These are phyloP conservation scores for Phascolomyces articulosus DNA, from an alignment of 371 early-diverging fungal species.

Conservation along the genomic window DNA sequence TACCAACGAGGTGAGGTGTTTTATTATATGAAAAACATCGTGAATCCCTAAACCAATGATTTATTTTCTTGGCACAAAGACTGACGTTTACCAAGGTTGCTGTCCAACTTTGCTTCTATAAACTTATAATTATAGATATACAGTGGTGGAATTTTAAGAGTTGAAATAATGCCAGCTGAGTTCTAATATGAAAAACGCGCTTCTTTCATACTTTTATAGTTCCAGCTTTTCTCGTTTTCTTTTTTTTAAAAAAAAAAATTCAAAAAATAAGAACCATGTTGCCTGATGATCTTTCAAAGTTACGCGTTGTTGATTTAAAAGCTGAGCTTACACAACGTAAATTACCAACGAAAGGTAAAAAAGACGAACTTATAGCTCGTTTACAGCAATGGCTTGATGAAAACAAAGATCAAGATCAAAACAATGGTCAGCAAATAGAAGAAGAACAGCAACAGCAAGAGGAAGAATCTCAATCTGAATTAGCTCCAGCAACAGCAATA, in stretches of 20 bases:
- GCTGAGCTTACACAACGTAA: constrained; percentile 62
- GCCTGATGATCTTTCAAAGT: constrained; percentile 20
- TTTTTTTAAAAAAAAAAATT: not conserved
- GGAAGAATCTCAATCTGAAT: not conserved
- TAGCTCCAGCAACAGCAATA: not conserved
- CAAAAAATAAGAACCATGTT: constrained; percentile 7
- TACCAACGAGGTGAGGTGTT: too few relatives aligned
- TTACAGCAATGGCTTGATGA: constrained; percentile 58
- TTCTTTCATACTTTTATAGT: too few relatives aligned
- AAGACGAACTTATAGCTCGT: constrained; percentile 71
- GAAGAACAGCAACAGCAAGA: constrained; percentile 9
- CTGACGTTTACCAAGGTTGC: too few relatives aligned
- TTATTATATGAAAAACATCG: too few relatives aligned
- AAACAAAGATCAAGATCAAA: constrained; percentile 20
- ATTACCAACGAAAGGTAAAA: constrained; percentile 70
- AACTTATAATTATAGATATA: too few relatives aligned
- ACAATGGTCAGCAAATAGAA: constrained; percentile 3
- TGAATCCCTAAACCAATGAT: too few relatives aligned
- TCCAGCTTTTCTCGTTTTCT: too few relatives aligned
- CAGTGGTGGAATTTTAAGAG: too few relatives aligned
- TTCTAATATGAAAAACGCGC: too few relatives aligned
- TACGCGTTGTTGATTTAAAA: constrained; percentile 70
- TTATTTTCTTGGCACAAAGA: too few relatives aligned
- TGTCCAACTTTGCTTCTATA: too few relatives aligned
- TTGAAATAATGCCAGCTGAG: too few relatives aligned